phyloP scores from a whole-genome alignment of 768 basidiomycete genomes.

The Sarcodon aspratus region DNA sequence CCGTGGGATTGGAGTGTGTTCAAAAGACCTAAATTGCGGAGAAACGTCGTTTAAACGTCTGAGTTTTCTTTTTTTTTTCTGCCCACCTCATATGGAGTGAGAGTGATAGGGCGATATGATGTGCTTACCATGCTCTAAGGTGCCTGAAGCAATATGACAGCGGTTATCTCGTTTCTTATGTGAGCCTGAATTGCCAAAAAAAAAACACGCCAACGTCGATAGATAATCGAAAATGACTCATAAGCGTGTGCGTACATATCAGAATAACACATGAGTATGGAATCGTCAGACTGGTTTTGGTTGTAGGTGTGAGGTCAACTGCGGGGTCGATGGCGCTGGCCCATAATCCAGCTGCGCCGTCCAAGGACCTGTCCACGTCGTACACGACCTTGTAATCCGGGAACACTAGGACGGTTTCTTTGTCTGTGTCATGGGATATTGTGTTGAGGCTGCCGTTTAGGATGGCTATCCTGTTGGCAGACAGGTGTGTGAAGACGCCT shows the following conservation, averaged over 20 bases:
- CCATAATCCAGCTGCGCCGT: conserved; percentile 68
- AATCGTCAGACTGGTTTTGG: conserved; percentile 30
- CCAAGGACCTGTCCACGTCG: conserved; percentile 47
- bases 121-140: conserved; percentile 59
- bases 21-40: conserved; percentile 39
- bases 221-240: neutral
- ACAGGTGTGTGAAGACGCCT: conserved; percentile 48
- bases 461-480: conserved; percentile 50
- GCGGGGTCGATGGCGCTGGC: conserved; percentile 44
- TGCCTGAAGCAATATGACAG: conserved; percentile 79
- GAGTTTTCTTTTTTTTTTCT: conserved; percentile 7
- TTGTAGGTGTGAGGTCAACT: conserved; percentile 14
- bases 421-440: conserved; percentile 47
- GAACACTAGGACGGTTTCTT: conserved; percentile 78
- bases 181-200: conserved; percentile 45
- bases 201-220: neutral
- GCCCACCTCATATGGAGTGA: no score
- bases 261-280: conserved; percentile 84
- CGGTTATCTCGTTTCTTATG: conserved; percentile 90
- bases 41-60: conserved; percentile 8
- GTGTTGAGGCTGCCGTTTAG: conserved; percentile 79
- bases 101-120: neutral
- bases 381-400: conserved; percentile 86
- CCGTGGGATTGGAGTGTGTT: conserved; percentile 51
- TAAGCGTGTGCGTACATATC: conserved; percentile 51